Evolutionary conservation across 352 stramenopile genomes (phyloP).

Genomic region (Pythium scleroteichum): DNA sequence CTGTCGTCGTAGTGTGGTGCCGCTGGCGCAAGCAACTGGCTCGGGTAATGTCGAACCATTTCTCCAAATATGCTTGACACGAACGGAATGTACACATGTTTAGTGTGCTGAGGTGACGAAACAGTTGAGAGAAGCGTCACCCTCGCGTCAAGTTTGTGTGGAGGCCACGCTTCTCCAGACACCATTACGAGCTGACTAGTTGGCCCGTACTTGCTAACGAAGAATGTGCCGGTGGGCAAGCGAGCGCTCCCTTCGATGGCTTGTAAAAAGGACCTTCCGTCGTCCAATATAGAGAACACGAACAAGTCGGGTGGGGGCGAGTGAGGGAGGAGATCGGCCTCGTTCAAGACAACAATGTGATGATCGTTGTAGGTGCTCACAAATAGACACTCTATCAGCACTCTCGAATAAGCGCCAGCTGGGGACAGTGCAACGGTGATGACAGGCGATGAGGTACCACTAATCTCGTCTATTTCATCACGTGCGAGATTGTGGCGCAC

Average conservation of each 20-base stretch:
- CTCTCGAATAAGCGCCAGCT: background rate
- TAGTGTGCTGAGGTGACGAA: background rate
- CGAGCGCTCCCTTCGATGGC: too few species aligned
- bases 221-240: background rate
- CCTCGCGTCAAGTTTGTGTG: background rate
- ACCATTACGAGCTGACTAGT: constrained; percentile 13
- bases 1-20: background rate
- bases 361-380: constrained; percentile 19
- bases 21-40: constrained; percentile 24
- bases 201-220: constrained; percentile 4
- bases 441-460: background rate
- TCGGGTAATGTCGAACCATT: constrained; percentile 27
- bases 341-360: constrained; percentile 34
- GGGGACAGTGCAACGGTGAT: constrained; percentile 14
- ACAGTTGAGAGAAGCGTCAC: constrained; percentile 13
- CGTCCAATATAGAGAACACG: constrained; percentile 33
- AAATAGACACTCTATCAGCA: constrained; percentile 40
- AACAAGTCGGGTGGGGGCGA: constrained; percentile 31
- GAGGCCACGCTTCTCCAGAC: constrained; percentile 4
- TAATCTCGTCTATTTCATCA: background rate
- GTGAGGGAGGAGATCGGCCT: constrained; percentile 5
- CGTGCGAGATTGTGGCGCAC: constrained; percentile 15
- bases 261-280: background rate
- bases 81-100: constrained; percentile 22
- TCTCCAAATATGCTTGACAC: constrained; percentile 47